Evolutionary conservation across 1,284 basidiomycete genomes (phyloP), one percentile per base, ranked within the genome.

Genomic region (Cystobasidium pallidum): DNA sequence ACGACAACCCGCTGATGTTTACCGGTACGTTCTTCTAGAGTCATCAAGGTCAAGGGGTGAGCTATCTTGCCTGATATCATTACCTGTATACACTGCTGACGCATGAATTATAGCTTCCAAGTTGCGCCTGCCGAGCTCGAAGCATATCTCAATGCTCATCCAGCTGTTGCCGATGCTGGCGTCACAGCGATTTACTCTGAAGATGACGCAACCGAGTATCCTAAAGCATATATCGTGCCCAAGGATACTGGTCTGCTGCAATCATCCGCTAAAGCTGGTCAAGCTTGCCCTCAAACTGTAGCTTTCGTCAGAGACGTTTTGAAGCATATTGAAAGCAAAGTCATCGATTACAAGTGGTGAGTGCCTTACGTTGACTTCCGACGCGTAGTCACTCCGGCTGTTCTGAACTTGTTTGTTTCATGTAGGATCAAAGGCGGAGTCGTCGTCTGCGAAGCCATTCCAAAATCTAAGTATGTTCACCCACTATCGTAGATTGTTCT

Each of bases 71-170:
- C 13, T 13, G 2, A 15, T n/a, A 17, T 41, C 19, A 24, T 1
- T 39, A 45, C n/a, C n/a, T 36, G 10, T 61, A 1, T 24, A 13
- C 36, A n/a, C 36, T 43, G 21, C n/a, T 55, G 17, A 55, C 4
- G 10, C 8, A 3, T 28, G 3, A 1, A 4, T 34, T 32, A 3
- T 26, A 66, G 78, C 15, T 80, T 79, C 74, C 80, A 81, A 75
- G 80, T 81, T 30, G 72, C 78, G 1, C 79, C 80, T 2, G 76
- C 77, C 17, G 80, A 81, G 52, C 75, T 81, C 21, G 80, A 81
- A 66, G 77, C 76, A 66, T 75, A 78, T 7, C 76, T 81, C 15
- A 76, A 77, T 72, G 74, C 73, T 0, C 75, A 77, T 2, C 74
- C 77, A 7, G 73, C 75, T 34, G 79, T 81, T 19, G 73, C 77